Evolutionary conservation across 2,329 filamentous ascomycete genomes (phyloP), one percentile per base, ranked within the genome.

Genomic region (Cladosporium sp.): DNA sequence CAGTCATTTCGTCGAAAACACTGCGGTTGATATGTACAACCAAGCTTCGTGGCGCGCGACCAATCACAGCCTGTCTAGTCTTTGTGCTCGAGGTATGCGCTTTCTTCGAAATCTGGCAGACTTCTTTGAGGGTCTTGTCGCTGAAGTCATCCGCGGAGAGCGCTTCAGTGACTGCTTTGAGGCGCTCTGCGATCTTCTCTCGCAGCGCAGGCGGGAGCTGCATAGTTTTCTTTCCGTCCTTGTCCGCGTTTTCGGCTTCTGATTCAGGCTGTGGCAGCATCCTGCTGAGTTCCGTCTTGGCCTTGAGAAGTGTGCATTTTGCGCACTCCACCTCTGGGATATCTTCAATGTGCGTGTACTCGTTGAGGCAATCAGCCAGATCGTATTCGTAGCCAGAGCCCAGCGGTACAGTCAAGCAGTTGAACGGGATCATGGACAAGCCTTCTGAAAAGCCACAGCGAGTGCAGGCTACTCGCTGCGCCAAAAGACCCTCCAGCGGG

Each of bases 301-400:
- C 80, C 23, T 81, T 79, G 11, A 93, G 78, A 1, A 97, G 84
- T 0, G 94, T 97, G 78, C 95, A 99, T 72, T 94, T 96, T 18
- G 89, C 86, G 77, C 95, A 99, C 74, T 97, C 90, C 1, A 98
- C 93, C 0, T 92, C 92, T 70, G 92, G 88, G 65, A 99, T 97
- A 1, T 86, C 83, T 75, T 98, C 95, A 10, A 97, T 83, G 14
- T 88, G 86, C 30, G 92, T 95, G 75, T 94, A 97, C 25, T 92
- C 88, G 74, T 96, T 90, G 23, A 99, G 80, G 64, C 92, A 89
- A 66, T 95, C 89, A 65, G 88, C 88, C 0, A 98, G 79, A 67
- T 92, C 86, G 73, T 93, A 91, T 21, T 84, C 81, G 68, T 83
- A 84, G 57, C 84, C 83, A 5, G 84, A 79, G 0, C 91, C 91